A percentile compares a stretch with the other conserved stretches of the same genome.
Evolutionary conservation across 495 filamentous ascomycete species (phyloP).

Genomic region (Podospora bellae-mahoneyi): DNA sequence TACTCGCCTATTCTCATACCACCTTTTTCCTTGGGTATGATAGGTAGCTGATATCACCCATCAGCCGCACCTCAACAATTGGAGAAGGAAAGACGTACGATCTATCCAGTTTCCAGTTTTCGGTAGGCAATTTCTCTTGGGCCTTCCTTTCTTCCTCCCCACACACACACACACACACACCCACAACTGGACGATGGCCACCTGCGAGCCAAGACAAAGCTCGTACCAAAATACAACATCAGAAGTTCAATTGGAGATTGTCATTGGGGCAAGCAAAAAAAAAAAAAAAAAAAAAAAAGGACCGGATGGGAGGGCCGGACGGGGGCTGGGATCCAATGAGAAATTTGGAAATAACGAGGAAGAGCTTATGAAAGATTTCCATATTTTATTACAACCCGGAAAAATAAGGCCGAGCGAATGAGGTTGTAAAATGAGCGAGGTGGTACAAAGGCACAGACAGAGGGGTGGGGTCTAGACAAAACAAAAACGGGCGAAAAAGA

Average conservation of each 20-base stretch:
- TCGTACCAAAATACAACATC: background rate
- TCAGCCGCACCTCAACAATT: background rate
- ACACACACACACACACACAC: too few relatives aligned
- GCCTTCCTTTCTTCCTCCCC: too few relatives aligned
- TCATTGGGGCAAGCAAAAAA: background rate
- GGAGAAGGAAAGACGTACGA: background rate
- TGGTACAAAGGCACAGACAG: background rate
- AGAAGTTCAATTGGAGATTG: background rate
- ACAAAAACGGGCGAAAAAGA: background rate
- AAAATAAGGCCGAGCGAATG: background rate
- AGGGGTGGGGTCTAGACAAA: too few relatives aligned
- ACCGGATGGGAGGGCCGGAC: background rate
- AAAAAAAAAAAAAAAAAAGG: background rate
- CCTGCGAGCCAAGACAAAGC: background rate
- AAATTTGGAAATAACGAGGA: background rate
- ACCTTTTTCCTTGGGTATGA: background rate
- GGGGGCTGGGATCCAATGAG: background rate
- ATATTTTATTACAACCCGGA: background rate
- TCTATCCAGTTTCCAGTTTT: background rate
- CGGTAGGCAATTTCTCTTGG: too few relatives aligned
- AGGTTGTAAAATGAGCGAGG: background rate
- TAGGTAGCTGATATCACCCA: background rate
- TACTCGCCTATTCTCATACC: background rate
- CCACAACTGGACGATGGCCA: too few relatives aligned
- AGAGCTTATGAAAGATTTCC: background rate